A percentile compares a stretch with the other conserved stretches of the same genome.
These are phyloP conservation scores for Candida caryicola DNA, from an alignment of 805 yeast species.

Conservation along the genomic window DNA sequence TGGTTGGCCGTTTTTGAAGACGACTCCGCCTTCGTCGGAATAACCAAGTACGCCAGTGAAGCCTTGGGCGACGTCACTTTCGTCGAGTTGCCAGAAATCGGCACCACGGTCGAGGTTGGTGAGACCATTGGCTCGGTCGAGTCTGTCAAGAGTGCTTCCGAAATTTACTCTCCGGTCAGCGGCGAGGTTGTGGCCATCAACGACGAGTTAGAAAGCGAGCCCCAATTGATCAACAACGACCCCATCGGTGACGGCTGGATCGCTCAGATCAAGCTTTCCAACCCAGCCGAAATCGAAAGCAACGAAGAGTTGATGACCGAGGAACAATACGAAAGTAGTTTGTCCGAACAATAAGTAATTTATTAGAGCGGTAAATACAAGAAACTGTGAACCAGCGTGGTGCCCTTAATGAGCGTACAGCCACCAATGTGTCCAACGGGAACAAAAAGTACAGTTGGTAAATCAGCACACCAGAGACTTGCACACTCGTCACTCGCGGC, in stretches of 20 bases:
- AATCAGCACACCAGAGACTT: too few relatives aligned
- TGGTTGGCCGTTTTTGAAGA: conserved; percentile 88
- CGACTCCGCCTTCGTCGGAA: conserved; percentile 81
- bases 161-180: conserved; percentile 81
- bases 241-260: conserved; percentile 96
- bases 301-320: conserved; percentile 49
- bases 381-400: too few relatives aligned
- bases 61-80: conserved; percentile 96
- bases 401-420: too few relatives aligned
- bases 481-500: too few relatives aligned
- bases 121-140: conserved; percentile 92
- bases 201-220: conserved; percentile 59
- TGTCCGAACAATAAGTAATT: conserved; percentile 47
- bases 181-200: conserved; percentile 78
- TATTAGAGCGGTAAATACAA: too few relatives aligned
- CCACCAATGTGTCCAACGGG: too few relatives aligned
- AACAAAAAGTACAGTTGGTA: too few relatives aligned
- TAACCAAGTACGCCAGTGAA: conserved; percentile 91
- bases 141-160: conserved; percentile 90
- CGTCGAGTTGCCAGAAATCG: conserved; percentile 82
- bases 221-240: conserved; percentile 78
- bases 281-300: conserved; percentile 33
- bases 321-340: conserved; percentile 54
- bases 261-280: conserved; percentile 63
- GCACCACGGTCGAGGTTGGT: conserved; percentile 59